Percentiles rank a stretch among this genome's conserved stretches.
phyloP scores from a whole-genome alignment of 2,329 filamentous ascomycete genomes.

The Seiridium unicorne region DNA sequence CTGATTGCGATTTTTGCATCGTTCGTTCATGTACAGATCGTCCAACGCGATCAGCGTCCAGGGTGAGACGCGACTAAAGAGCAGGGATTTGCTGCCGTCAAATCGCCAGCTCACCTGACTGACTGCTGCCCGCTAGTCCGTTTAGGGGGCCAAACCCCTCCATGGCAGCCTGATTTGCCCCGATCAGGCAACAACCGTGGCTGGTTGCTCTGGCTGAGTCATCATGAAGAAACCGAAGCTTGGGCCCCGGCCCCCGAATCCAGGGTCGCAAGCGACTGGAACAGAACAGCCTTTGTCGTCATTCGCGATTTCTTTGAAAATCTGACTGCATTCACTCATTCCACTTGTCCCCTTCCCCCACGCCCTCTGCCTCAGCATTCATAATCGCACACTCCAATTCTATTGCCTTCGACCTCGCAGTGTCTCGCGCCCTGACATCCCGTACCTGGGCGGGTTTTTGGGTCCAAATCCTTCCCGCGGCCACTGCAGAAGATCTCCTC shows the following conservation, averaged over 20 bases:
- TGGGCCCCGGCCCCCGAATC: neutral
- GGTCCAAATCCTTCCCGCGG: neutral
- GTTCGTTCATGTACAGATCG: neutral
- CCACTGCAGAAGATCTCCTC: neutral
- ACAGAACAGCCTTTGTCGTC: constrained; percentile 5
- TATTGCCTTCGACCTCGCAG: neutral
- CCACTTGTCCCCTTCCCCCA: neutral
- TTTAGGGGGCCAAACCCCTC: neutral
- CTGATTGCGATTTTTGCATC: neutral
- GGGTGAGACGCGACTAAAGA: neutral
- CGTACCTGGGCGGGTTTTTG: neutral
- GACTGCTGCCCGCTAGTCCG: neutral
- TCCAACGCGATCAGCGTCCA: neutral
- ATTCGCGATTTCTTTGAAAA: neutral
- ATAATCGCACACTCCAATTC: neutral
- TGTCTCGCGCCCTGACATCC: neutral
- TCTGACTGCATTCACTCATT: neutral
- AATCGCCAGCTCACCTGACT: constrained; percentile 7
- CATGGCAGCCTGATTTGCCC: neutral
- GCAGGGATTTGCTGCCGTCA: neutral
- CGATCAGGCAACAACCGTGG: constrained; percentile 3
- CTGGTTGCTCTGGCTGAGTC: neutral
- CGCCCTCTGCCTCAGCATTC: neutral
- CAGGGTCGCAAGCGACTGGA: neutral
- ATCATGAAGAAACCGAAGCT: neutral